phyloP scores from a whole-genome alignment of 2,329 filamentous ascomycete genomes.

The Chaetothyriales sp. region DNA sequence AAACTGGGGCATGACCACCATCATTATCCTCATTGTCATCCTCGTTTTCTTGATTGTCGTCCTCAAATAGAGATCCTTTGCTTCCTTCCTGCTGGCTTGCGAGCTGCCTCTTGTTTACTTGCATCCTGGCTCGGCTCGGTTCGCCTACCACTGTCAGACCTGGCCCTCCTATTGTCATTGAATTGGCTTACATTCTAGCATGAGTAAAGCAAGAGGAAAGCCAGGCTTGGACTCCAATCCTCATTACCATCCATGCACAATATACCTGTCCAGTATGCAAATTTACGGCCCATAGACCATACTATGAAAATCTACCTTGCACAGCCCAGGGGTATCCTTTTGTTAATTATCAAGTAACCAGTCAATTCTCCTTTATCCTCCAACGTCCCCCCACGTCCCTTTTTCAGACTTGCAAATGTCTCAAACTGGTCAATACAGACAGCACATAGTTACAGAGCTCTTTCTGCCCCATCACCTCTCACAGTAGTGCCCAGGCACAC shows the following conservation, averaged over 20 bases:
- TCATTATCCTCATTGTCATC: conserved; percentile 68
- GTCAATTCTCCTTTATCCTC: not conserved
- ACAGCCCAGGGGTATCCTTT: not conserved
- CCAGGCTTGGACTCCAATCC: not conserved
- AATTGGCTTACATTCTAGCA: no score
- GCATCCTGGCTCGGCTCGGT: no score
- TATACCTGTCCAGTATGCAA: not conserved
- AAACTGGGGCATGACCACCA: conserved; percentile 72
- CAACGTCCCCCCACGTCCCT: not conserved
- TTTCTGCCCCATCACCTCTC: not conserved
- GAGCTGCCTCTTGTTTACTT: no score
- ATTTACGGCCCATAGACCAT: not conserved
- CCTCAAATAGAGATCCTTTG: conserved; percentile 42
- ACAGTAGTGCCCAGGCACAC: no score
- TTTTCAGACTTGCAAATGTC: not conserved
- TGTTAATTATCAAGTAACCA: not conserved
- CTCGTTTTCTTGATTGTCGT: conserved; percentile 70
- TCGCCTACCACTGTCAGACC: no score
- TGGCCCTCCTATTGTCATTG: no score
- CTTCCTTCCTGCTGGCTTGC: no score
- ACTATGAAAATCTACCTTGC: not conserved
- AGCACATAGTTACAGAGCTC: not conserved
- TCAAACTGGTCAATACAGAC: not conserved
- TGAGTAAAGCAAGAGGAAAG: not conserved
- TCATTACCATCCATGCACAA: not conserved